These are phyloP conservation scores for Solanum chilense DNA, from an alignment of 257 asterid genomes.

Conservation along the genomic window DNA sequence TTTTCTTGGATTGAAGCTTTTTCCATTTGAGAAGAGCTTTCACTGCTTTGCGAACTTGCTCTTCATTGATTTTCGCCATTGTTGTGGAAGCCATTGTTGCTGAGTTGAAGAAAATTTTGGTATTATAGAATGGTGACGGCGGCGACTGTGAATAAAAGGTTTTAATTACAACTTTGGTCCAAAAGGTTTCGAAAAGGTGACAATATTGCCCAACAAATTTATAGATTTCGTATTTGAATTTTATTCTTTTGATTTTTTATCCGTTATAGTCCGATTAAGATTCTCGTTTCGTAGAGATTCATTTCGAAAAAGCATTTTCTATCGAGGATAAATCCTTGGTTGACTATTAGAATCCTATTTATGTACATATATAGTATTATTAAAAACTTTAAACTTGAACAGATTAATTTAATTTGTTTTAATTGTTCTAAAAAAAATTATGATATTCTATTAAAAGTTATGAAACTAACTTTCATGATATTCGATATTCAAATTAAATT, in stretches of 20 bases:
- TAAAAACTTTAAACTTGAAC: not conserved
- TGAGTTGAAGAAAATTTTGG: not conserved
- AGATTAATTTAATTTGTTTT: too few species aligned
- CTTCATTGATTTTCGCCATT: constrained; percentile 7
- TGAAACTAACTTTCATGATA: not conserved
- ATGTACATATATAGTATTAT: too few species aligned
- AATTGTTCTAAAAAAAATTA: too few species aligned
- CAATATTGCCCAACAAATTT: not conserved
- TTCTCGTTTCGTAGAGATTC: not conserved
- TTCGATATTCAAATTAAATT: not conserved
- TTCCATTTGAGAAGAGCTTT: constrained; percentile 76
- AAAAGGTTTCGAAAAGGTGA: not conserved
- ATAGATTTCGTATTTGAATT: not conserved
- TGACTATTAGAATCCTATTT: not conserved
- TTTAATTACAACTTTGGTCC: not conserved
- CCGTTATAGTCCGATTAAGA: not conserved
- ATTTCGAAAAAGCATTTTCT: too few species aligned
- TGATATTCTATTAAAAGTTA: not conserved
- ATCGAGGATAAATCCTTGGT: not conserved
- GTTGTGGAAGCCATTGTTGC: not conserved
- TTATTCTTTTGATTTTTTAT: not conserved
- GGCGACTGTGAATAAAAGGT: not conserved
- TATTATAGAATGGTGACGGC: not conserved
- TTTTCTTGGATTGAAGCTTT: constrained; percentile 13
- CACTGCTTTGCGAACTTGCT: constrained; percentile 32